phyloP scores from a whole-genome alignment of 495 filamentous ascomycete species.

The Aspergillus heteromorphus region DNA sequence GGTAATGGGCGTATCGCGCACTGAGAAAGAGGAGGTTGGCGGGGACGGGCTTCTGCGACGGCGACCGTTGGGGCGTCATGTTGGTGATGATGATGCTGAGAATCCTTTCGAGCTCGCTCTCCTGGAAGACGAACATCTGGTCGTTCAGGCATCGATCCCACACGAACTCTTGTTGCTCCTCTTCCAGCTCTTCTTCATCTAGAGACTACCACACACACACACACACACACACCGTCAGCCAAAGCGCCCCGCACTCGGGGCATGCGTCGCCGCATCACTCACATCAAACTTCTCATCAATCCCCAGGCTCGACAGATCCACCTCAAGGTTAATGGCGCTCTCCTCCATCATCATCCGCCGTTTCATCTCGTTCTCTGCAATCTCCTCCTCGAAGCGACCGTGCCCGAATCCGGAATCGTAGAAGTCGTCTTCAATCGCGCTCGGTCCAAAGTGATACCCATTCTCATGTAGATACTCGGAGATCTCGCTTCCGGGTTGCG shows the following conservation, averaged over 20 bases:
- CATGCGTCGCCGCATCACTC: constrained; percentile 28
- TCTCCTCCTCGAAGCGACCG: constrained; percentile 91
- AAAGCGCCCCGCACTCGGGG: not conserved
- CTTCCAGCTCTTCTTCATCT: constrained; percentile 70
- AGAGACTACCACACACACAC: constrained; percentile 51
- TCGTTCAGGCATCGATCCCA: constrained; percentile 95
- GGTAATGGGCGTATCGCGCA: constrained; percentile 94
- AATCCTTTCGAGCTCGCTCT: constrained; percentile 81
- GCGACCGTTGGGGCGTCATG: constrained; percentile 94
- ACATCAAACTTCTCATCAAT: constrained; percentile 95
- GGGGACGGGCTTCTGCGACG: constrained; percentile 93
- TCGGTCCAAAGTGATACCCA: constrained; percentile 83
- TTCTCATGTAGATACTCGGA: constrained; percentile 90
- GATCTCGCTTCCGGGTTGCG: constrained; percentile 90
- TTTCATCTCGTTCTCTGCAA: constrained; percentile 94
- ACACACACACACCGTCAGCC: constrained; percentile 4
- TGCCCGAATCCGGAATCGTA: constrained; percentile 91
- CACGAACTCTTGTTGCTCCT: constrained; percentile 91
- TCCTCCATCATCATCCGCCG: constrained; percentile 99
- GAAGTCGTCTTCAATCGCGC: constrained; percentile 88
- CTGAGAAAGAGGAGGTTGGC: constrained; percentile 96
- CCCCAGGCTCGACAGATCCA: constrained; percentile 91
- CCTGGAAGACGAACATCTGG: constrained; percentile 99
- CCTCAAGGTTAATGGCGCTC: constrained; percentile 93
- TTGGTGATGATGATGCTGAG: constrained; percentile 95